A percentile compares a stretch with the other conserved stretches of the same genome.
phyloP scores from a whole-genome alignment of 208 protist genomes.

The Novymonas esmeraldas region DNA sequence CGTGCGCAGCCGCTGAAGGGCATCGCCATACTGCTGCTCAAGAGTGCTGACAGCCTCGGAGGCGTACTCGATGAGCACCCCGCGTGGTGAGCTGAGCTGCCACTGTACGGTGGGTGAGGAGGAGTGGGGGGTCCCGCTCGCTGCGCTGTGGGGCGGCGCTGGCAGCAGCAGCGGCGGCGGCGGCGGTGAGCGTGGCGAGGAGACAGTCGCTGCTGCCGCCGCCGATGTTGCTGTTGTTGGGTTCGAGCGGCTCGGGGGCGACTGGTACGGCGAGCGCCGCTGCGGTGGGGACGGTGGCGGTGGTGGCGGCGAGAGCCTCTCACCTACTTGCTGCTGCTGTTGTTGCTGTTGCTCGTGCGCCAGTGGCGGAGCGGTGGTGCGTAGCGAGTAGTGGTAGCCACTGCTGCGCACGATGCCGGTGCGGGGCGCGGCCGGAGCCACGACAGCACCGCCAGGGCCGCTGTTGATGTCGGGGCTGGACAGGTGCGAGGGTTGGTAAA shows the following conservation, averaged over 20 bases:
- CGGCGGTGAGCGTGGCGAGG: too few relatives aligned
- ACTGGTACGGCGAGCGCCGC: conserved; percentile 1
- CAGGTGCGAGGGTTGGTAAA: background rate
- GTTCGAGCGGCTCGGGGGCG: background rate
- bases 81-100: conserved; percentile 26
- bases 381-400: conserved; percentile 20
- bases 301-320: conserved; percentile 1
- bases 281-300: background rate
- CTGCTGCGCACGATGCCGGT: conserved; percentile 17
- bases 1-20: conserved; percentile 44
- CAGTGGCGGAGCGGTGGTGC: background rate
- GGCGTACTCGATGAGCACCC: conserved; percentile 25
- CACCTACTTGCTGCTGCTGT: background rate
- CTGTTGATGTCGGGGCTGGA: background rate
- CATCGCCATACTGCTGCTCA: conserved; percentile 42
- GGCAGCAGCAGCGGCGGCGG: conserved; percentile 10
- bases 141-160: conserved; percentile 3
- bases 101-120: conserved; percentile 13
- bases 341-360: background rate
- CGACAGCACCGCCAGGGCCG: background rate
- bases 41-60: conserved; percentile 46
- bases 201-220: background rate
- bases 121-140: background rate
- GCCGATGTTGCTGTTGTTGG: background rate
- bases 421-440: background rate